Base-by-base conservation (phyloP, 371 early-diverging fungal genomes). In the Mucor circinelloides region DNA sequence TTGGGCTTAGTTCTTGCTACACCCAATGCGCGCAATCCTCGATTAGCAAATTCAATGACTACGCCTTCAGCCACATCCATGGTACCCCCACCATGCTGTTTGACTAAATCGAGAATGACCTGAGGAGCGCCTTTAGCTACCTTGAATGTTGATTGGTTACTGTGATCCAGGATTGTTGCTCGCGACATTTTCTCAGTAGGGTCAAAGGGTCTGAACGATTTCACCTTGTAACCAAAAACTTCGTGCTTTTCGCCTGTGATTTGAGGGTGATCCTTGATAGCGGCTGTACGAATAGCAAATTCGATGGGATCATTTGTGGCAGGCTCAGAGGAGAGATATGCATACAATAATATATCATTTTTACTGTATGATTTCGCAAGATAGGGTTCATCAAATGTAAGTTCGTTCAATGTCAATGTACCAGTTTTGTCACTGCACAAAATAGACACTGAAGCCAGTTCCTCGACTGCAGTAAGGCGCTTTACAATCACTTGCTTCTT, bases 391-490 rank as follows among this genome's bases (percentile, higher is more conserved):
- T 93, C 93, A 75, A 96, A 95, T 13, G 94, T 90, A 59, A 97
- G 88, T 85, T 95, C 89, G 85, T 95, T 95, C 23, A 92, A 80
- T 13, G 98, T 98, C 57, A 98, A 85, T 19, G 99, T 99, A 60
- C 99, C 99, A 5, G 99, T 99, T 79, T 93, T 99, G 80, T 99
- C 99, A 8, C 95, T 95, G 79, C 97, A 97, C 28, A 98, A 89
- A 19, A 95, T 91, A 15, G 94, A 93, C 19, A 95, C 95, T 0
- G 97, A 96, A 6, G 97, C 97, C 69, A 98, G 84, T 72, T 95
- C 96, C 80, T 99, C 99, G 21, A 97, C 95, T 44, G 95, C 95
- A 8, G 96, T 92, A 31, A 98, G 84, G 60, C 96, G 91, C 85
- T 96, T 96, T 57, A 98, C 94, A 74, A 99, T 95, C 52, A 97